A percentile compares a stretch with the other conserved stretches of the same genome.
Evolutionary conservation across 2,329 filamentous ascomycete genomes (phyloP).

Genomic region (Leptographium flavum): DNA sequence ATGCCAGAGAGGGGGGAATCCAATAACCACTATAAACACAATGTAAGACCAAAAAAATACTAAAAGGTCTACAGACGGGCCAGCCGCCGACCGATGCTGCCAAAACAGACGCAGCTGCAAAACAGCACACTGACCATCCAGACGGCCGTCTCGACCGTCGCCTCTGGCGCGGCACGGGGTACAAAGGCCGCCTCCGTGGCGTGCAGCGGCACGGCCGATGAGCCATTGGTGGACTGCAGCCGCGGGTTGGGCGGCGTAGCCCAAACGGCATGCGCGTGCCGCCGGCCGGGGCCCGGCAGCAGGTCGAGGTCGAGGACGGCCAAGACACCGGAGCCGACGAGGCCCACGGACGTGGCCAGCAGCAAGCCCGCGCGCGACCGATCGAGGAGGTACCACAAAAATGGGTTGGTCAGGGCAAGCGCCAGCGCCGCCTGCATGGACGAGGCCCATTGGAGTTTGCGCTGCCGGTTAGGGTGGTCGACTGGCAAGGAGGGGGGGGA

Average conservation of each 20-base stretch:
- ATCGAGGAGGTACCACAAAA: conserved; percentile 93
- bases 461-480: conserved; percentile 29
- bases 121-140: conserved; percentile 93
- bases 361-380: conserved; percentile 74
- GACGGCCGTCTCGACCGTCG: conserved; percentile 55
- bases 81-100: conserved; percentile 77
- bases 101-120: conserved; percentile 90
- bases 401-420: conserved; percentile 79
- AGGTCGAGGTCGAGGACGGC: conserved; percentile 65
- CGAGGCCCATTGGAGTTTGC: conserved; percentile 84
- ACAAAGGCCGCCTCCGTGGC: no score
- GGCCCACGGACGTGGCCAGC: conserved; percentile 58
- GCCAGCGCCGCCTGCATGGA: conserved; percentile 87
- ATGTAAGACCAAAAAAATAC: no score
- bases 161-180: conserved; percentile 14
- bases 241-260: no score
- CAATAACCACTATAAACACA: no score
- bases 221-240: no score
- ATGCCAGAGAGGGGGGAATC: no score
- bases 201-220: no score
- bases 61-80: no score
- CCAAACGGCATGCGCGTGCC: conserved; percentile 10
- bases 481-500: not conserved
- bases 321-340: conserved; percentile 59
- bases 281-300: conserved; percentile 50